Percentiles rank a stretch among this genome's conserved stretches.
Conservation (phyloP, 352 stramenopile genomes). For the Phytophthora idaei region DNA sequence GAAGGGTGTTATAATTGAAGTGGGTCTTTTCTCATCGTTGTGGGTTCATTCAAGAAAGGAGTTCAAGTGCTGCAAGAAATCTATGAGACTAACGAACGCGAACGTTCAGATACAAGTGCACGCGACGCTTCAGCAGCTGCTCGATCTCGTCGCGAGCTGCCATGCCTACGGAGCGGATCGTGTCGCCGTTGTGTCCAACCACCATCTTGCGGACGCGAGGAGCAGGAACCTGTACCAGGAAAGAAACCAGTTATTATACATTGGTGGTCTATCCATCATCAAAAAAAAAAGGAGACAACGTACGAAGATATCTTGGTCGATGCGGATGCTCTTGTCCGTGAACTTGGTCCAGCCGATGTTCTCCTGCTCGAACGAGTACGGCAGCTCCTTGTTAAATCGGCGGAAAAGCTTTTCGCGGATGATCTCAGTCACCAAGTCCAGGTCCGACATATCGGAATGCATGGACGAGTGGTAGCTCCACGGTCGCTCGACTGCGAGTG, state of each 20-base stretch:
- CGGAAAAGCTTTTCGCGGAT: conserved; percentile 89
- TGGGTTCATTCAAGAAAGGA: too few species aligned
- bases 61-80: too few species aligned
- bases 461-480: conserved; percentile 90
- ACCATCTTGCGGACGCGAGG: conserved; percentile 82
- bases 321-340: conserved; percentile 84
- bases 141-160: conserved; percentile 81
- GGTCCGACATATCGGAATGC: conserved; percentile 81
- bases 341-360: conserved; percentile 89
- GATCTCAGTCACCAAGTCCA: conserved; percentile 88
- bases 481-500: conserved; percentile 68
- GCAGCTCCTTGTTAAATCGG: conserved; percentile 89
- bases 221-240: conserved; percentile 68
- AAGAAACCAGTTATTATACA: conserved; percentile 6
- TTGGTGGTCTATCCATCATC: not conserved
- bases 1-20: too few species aligned
- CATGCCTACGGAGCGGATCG: conserved; percentile 74
- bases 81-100: conserved; percentile 53
- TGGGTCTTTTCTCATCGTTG: too few species aligned
- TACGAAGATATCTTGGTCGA: conserved; percentile 91
- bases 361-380: conserved; percentile 84
- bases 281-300: conserved; percentile 27
- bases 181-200: conserved; percentile 78
- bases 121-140: conserved; percentile 61
- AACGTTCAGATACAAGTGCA: conserved; percentile 89